Conservation (phyloP, 1,139 yeast genomes). For the Candida sanyaensis region DNA sequence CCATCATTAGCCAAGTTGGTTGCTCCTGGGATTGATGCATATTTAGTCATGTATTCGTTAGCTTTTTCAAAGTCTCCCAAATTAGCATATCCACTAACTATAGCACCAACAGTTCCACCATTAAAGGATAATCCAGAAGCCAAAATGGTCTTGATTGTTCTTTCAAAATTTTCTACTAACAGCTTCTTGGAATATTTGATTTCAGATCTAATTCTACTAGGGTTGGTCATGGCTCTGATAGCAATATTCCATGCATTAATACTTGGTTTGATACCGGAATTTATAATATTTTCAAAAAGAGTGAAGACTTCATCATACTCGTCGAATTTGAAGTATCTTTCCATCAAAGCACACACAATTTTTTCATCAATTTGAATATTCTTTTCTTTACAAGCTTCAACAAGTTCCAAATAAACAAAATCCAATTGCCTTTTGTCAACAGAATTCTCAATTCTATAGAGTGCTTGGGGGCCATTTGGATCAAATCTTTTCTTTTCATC, state of each 20-base stretch:
- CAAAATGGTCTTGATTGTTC: slow-evolving; percentile 31
- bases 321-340: slow-evolving; percentile 31
- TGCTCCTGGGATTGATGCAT: slow-evolving; percentile 21
- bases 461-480: slow-evolving; percentile 34
- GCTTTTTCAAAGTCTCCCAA: slow-evolving; percentile 35
- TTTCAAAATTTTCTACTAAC: slow-evolving; percentile 25
- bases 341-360: slow-evolving; percentile 37
- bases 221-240: slow-evolving; percentile 39
- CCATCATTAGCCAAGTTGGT: slow-evolving; percentile 36
- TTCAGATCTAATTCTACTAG: slow-evolving; percentile 20
- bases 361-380: slow-evolving; percentile 28
- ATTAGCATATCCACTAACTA: slow-evolving; percentile 40
- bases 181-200: slow-evolving; percentile 17
- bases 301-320: slow-evolving; percentile 33
- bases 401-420: slow-evolving; percentile 25
- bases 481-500: slow-evolving; percentile 22
- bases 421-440: slow-evolving; percentile 23
- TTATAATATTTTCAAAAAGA: slow-evolving; percentile 35
- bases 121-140: slow-evolving; percentile 24
- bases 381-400: slow-evolving; percentile 24
- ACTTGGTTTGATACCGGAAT: slow-evolving; percentile 30
- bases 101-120: slow-evolving; percentile 31
- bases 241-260: slow-evolving; percentile 39
- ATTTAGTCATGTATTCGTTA: slow-evolving; percentile 25
- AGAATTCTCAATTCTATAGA: slow-evolving; percentile 25